Percentiles rank a stretch among this genome's conserved stretches.
Conservation (phyloP, 2,329 filamentous ascomycete genomes). For the Aspergillus phoenicis region DNA sequence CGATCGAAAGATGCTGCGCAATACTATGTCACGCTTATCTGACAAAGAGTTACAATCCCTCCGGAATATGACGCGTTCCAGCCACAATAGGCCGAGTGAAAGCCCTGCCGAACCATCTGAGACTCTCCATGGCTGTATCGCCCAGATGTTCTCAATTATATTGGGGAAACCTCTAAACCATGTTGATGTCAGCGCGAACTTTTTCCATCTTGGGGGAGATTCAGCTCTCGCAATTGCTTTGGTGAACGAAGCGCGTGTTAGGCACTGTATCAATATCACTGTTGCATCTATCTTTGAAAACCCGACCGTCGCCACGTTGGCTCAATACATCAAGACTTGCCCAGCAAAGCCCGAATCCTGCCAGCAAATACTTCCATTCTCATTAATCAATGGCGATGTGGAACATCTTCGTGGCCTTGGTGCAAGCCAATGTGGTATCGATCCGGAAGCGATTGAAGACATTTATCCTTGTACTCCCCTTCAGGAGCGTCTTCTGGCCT, state of each 20-base stretch:
- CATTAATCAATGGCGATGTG: background rate
- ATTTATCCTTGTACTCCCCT: slow-evolving; percentile 43
- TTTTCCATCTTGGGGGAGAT: slow-evolving; percentile 3
- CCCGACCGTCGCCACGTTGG: background rate
- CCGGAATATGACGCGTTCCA: background rate
- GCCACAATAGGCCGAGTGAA: background rate
- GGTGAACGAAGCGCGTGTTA: background rate
- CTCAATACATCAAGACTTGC: background rate
- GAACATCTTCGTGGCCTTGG: background rate
- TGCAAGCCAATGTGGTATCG: background rate
- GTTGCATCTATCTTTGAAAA: background rate
- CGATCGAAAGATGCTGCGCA: background rate
- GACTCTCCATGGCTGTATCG: no score
- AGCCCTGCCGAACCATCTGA: no score
- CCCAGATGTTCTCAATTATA: background rate
- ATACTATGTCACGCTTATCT: background rate
- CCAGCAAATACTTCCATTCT: background rate
- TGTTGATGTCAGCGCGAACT: background rate
- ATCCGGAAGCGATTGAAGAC: slow-evolving; percentile 33
- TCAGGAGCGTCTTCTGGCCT: slow-evolving; percentile 43
- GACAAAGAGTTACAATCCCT: background rate
- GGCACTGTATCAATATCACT: background rate
- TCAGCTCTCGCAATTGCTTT: slow-evolving; percentile 1
- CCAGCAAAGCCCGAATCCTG: background rate
- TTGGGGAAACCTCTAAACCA: no score